Conservation (phyloP, 2,329 filamentous ascomycete species). For the Chaetomium sp. region DNA sequence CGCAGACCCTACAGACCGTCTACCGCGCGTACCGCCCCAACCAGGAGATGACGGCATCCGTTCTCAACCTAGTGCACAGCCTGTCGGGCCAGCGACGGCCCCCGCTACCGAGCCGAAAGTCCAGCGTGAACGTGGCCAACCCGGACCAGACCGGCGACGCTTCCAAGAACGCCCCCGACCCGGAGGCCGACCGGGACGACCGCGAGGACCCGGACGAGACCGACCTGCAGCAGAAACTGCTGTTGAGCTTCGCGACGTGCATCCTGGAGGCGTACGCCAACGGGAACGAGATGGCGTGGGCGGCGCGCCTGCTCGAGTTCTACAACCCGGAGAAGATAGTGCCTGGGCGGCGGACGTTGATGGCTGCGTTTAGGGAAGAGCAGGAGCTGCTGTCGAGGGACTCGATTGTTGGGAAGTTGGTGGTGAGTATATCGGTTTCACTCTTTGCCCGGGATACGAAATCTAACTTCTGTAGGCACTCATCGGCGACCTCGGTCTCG, state of each 20-base stretch:
- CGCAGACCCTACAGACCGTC: constrained; percentile 73
- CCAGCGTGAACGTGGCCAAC: constrained; percentile 58
- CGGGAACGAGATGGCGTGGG: constrained; percentile 61
- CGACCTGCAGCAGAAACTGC: constrained; percentile 62
- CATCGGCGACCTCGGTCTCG: constrained; percentile 62
- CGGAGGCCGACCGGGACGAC: constrained; percentile 61
- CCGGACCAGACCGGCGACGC: constrained; percentile 57
- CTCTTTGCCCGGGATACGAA: too few species aligned
- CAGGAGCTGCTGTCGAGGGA: constrained; percentile 63
- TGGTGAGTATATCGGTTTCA: constrained; percentile 50
- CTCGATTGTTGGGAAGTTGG: constrained; percentile 70
- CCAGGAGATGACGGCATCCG: constrained; percentile 68
- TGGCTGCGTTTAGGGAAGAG: constrained; percentile 66
- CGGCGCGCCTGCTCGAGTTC: constrained; percentile 67
- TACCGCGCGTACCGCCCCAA: constrained; percentile 65
- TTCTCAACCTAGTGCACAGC: constrained; percentile 70
- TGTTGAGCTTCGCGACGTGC: constrained; percentile 78
- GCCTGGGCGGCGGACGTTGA: constrained; percentile 61
- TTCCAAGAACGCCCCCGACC: constrained; percentile 62
- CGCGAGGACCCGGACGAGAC: constrained; percentile 58
- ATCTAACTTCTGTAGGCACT: constrained; percentile 51
- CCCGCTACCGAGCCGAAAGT: constrained; percentile 59
- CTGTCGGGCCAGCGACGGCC: constrained; percentile 69
- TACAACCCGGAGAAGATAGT: constrained; percentile 66
- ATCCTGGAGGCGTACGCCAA: constrained; percentile 74